Evolutionary conservation across 352 stramenopile genomes (phyloP).

Genomic region (Blastocystis sp.): DNA sequence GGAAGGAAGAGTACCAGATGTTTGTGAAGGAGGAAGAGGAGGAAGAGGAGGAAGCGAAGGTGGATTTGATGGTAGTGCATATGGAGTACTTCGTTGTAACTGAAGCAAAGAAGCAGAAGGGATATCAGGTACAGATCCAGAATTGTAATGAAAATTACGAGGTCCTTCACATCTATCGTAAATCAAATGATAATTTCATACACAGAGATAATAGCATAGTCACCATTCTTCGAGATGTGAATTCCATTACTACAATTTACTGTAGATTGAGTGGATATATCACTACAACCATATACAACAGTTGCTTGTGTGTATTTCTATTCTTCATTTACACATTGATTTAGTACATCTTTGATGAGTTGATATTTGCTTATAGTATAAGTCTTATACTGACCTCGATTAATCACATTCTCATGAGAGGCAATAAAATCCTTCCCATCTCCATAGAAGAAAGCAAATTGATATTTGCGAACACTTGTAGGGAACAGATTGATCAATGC

Average conservation of each 20-base stretch:
- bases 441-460: constrained; percentile 15
- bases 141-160: background rate
- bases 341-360: constrained; percentile 32
- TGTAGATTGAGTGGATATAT: constrained; percentile 12
- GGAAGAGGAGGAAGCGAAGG: background rate
- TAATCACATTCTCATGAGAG: constrained; percentile 25
- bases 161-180: background rate
- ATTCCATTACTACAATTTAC: constrained; percentile 29
- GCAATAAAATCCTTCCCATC: constrained; percentile 17
- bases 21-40: background rate
- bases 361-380: constrained; percentile 30
- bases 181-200: background rate
- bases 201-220: constrained; percentile 26
- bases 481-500: constrained; percentile 16
- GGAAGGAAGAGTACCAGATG: background rate
- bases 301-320: constrained; percentile 30
- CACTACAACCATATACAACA: constrained; percentile 25
- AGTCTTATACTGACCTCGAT: background rate
- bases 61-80: background rate
- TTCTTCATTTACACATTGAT: background rate
- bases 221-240: constrained; percentile 16
- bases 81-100: background rate
- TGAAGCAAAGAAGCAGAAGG: background rate
- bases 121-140: background rate
- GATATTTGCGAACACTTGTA: constrained; percentile 2